Evolutionary conservation across 345 rosid species (phyloP), one percentile per base, ranked within the genome.

Genomic region (Limnanthes douglasii): DNA sequence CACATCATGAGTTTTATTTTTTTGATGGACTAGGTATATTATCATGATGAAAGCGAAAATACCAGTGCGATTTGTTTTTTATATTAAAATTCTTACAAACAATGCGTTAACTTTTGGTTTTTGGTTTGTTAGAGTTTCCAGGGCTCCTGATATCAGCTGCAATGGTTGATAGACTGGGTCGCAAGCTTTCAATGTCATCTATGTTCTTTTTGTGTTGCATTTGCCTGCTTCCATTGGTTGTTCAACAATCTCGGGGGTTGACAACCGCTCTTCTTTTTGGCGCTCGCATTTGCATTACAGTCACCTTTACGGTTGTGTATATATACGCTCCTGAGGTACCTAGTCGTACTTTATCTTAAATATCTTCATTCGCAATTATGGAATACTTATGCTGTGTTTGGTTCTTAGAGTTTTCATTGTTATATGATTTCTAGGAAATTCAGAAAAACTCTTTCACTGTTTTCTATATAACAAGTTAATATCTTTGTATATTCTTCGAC

Each of bases 271-370:
- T 84, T 36, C 75, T 90, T 37, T 83, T 90, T 30, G 75, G 84
- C 0, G 73, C 85, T 50, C 80, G 98, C 52, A 64, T 73, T 31
- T 90, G 95, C 79, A 77, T 84, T 53, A 72, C 94, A 3, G 73
- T 62, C 15, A 64, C 82, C 37, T 80, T 90, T 59, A 62, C 92
- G 2, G 59, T 80, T 40, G 52, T 77, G 33, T 90, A 53, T 43
- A 69, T 90, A 18, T 84, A 76, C 39, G 98, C 98, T 22, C 94
- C 98, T 0, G 95, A 90, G 93, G 93, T 72, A 72, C 45, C 16
- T 21, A 2, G 2, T 9, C 30, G 6, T 14, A 11, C n/a, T 21
- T 45, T 27, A 41, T 36, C 4, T 22, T 9, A n/a, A n/a, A n/a
- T n/a, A n/a, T 14, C 19, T 37, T 15, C 22, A 5, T 34, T 19